A percentile compares a stretch with the other conserved stretches of the same genome.
Evolutionary conservation across 2,329 filamentous ascomycete genomes (phyloP).

Genomic region (Clonostachys rhizophaga): DNA sequence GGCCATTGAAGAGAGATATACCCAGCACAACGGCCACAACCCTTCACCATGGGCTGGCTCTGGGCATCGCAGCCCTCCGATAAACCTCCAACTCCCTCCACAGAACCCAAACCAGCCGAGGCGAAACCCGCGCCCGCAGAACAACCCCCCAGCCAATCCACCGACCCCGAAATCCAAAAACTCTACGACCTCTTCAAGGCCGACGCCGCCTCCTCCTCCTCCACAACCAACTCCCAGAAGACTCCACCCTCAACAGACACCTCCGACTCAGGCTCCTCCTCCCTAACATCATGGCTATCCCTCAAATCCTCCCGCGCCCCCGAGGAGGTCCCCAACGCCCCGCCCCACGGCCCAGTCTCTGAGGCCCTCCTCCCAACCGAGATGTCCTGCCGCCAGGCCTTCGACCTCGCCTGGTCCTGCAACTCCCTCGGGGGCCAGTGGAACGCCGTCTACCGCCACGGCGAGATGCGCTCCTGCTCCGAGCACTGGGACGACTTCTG

Average conservation of each 20-base stretch:
- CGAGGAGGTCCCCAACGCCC: conserved; percentile 11
- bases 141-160: conserved; percentile 12
- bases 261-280: neutral
- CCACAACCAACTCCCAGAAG: conserved; percentile 3
- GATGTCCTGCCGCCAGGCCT: conserved; percentile 86
- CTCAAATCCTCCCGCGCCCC: conserved; percentile 18
- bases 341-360: conserved; percentile 41
- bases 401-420: conserved; percentile 93
- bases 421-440: conserved; percentile 88
- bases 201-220: neutral
- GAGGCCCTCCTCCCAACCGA: conserved; percentile 70
- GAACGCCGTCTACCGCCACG: conserved; percentile 86
- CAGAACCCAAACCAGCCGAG: conserved; percentile 8
- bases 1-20: neutral
- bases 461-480: conserved; percentile 68
- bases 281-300: conserved; percentile 24
- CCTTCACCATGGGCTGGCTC: conserved; percentile 54
- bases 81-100: conserved; percentile 13
- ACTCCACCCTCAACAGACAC: conserved; percentile 9
- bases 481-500: conserved; percentile 93
- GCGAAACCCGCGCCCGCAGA: conserved; percentile 2
- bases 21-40: neutral
- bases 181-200: conserved; percentile 40
- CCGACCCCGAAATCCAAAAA: conserved; percentile 48
- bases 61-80: conserved; percentile 41